Conservation (phyloP, 352 stramenopile species). For the Globisporangium carolinianum region DNA sequence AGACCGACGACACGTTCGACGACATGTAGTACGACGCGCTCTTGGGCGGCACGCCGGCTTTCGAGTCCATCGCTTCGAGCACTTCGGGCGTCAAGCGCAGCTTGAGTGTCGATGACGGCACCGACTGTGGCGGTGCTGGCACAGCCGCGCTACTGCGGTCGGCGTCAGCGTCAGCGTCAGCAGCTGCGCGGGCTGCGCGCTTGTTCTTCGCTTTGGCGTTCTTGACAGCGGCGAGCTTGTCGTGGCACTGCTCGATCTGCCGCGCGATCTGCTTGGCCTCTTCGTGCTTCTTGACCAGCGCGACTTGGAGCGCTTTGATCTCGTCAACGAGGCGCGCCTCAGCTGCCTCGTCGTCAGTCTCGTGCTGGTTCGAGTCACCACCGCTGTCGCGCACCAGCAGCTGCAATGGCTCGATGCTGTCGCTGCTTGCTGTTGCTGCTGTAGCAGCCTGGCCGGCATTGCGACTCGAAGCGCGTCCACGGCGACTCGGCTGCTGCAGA, state of each 20-base stretch:
- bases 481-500: neutral
- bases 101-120: slow-evolving; percentile 21
- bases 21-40: slow-evolving; percentile 38
- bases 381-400: slow-evolving; percentile 10
- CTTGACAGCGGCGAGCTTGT: slow-evolving; percentile 41
- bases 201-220: slow-evolving; percentile 1
- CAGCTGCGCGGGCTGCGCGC: neutral
- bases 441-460: neutral
- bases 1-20: slow-evolving; percentile 62
- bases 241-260: slow-evolving; percentile 42
- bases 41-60: slow-evolving; percentile 39
- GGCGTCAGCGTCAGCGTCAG: neutral
- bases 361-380: slow-evolving; percentile 48
- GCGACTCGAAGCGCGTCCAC: slow-evolving; percentile 1
- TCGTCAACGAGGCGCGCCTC: slow-evolving; percentile 56
- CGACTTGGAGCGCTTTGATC: slow-evolving; percentile 60
- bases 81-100: slow-evolving; percentile 49
- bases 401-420: slow-evolving; percentile 12
- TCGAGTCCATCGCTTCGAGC: slow-evolving; percentile 50
- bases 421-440: slow-evolving; percentile 1
- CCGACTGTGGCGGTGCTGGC: slow-evolving; percentile 3
- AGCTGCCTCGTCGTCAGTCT: slow-evolving; percentile 24
- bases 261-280: slow-evolving; percentile 62
- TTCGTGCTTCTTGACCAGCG: slow-evolving; percentile 70
- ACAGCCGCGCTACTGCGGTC: neutral